Base-by-base conservation (phyloP, 352 stramenopile species). In the Peronospora tabacina region DNA sequence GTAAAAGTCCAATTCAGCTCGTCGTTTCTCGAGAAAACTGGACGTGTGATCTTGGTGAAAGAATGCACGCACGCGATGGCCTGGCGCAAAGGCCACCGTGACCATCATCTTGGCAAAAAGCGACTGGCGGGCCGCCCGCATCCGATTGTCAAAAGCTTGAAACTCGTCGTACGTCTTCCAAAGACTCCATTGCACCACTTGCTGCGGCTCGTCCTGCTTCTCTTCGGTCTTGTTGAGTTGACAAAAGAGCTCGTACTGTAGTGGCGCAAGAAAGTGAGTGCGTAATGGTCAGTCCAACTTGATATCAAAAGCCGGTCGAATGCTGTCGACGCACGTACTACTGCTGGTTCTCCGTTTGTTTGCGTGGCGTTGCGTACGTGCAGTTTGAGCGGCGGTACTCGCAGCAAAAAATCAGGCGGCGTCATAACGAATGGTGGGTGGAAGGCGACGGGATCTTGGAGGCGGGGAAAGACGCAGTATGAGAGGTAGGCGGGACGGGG, bases 91-190 rank as follows among this genome's bases (percentile, higher is more conserved):
- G 17, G 68, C 70, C 15, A 90, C 79, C 5, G 79, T 87, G 39
- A 90, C 76, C 79, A 90, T 90, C 75, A 87, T 85, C 44, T 85
- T 87, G 45, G 76, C 66, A 52, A 87, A 90, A 9, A 53, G 28
- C 5, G 74, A 86, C 34, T 66, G 49, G 24, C 59, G 62, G 7
- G 56, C 55, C 19, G 61, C 66, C 26, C 79, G 79, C 70, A 90
- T 82, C 33, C 71, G 48, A 41, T 62, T 52, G 46, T 90, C 79
- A 28, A 90, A 79, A 32, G 66, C 55, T 42, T 88, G 75, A 66
- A 90, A 90, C 53, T 86, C 70, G 44, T 87, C 74, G 58, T 86
- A 90, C 11, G 72, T 79, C 48, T 85, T 84, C 79, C 79, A 90
- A 2, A 87, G 51, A 50, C 68, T 86, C 79, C 79, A 90, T 52